Percentiles rank a stretch among this genome's conserved stretches.
phyloP scores from a whole-genome alignment of 164 flowering plant genomes.

The Umbellularia californica region DNA sequence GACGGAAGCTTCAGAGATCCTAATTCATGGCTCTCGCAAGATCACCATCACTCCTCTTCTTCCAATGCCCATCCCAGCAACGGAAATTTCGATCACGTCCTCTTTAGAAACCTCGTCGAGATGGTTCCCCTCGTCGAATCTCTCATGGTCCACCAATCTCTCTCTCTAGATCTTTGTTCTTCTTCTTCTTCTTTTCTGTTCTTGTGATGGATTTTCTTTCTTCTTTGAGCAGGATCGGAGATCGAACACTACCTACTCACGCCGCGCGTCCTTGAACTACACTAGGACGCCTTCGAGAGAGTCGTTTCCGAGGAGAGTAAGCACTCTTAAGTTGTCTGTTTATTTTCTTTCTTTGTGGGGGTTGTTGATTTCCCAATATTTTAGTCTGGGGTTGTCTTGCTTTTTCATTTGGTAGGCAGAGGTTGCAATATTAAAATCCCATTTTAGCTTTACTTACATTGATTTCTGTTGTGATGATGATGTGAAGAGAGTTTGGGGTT shows the following conservation, averaged over 20 bases:
- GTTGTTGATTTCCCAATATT: background rate
- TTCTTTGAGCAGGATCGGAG: constrained; percentile 50
- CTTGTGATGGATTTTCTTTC: background rate
- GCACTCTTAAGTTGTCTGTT: background rate
- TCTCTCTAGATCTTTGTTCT: constrained; percentile 15
- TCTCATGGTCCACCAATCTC: constrained; percentile 40
- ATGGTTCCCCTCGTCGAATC: constrained; percentile 90
- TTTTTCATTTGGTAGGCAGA: background rate
- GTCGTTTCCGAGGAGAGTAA: constrained; percentile 51
- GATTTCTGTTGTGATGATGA: no score
- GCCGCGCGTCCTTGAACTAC: constrained; percentile 75
- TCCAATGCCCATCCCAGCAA: background rate
- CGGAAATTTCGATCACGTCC: constrained; percentile 57
- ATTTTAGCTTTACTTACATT: no score
- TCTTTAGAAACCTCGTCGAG: constrained; percentile 73
- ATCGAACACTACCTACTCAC: constrained; percentile 58
- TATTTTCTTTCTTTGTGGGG: no score
- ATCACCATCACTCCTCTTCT: no score
- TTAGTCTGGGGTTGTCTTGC: background rate
- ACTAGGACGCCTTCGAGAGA: constrained; percentile 89
- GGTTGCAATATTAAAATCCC: no score
- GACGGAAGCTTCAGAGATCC: no score
- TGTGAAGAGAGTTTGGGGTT: no score
- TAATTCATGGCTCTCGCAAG: no score
- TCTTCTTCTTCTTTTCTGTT: background rate